Evolutionary conservation across 805 yeast species (phyloP).

Genomic region (Debaryomyces hansenii): DNA sequence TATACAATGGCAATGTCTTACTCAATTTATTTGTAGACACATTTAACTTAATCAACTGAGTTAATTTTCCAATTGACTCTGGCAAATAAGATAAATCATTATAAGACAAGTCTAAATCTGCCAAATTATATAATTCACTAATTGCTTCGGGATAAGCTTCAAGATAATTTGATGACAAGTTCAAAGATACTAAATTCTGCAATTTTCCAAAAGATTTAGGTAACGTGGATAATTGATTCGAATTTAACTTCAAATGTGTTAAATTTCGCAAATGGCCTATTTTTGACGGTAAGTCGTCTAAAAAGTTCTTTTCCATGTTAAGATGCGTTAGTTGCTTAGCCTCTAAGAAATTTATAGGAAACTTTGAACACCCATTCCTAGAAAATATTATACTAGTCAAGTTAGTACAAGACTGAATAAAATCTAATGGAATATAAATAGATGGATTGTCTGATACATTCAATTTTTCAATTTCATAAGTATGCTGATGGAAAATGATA

Average conservation of each 20-base stretch:
- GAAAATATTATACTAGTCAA: slow-evolving; percentile 67
- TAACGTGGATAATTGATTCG: slow-evolving; percentile 66
- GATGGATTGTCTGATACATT: slow-evolving; percentile 89
- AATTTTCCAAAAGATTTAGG: slow-evolving; percentile 63
- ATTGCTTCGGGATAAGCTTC: slow-evolving; percentile 64
- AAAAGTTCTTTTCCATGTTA: slow-evolving; percentile 76
- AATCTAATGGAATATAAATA: slow-evolving; percentile 78
- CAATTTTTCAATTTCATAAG: slow-evolving; percentile 75
- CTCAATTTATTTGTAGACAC: slow-evolving; percentile 70
- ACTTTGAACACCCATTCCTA: slow-evolving; percentile 67
- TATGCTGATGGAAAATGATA: slow-evolving; percentile 73
- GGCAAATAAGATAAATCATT: slow-evolving; percentile 70
- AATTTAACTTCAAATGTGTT: slow-evolving; percentile 63
- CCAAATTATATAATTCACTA: slow-evolving; percentile 55
- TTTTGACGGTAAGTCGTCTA: slow-evolving; percentile 59
- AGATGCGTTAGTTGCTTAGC: slow-evolving; percentile 66
- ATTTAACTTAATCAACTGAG: slow-evolving; percentile 64
- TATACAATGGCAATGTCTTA: slow-evolving; percentile 50
- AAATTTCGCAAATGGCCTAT: slow-evolving; percentile 54
- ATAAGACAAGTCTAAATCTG: slow-evolving; percentile 77
- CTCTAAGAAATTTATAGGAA: slow-evolving; percentile 73
- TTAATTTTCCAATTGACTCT: slow-evolving; percentile 54
- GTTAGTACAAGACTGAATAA: slow-evolving; percentile 78
- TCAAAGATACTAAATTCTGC: slow-evolving; percentile 55
- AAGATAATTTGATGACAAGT: slow-evolving; percentile 77